Conservation (phyloP, 2,329 filamentous ascomycete genomes). For the Diaporthe sp. region DNA sequence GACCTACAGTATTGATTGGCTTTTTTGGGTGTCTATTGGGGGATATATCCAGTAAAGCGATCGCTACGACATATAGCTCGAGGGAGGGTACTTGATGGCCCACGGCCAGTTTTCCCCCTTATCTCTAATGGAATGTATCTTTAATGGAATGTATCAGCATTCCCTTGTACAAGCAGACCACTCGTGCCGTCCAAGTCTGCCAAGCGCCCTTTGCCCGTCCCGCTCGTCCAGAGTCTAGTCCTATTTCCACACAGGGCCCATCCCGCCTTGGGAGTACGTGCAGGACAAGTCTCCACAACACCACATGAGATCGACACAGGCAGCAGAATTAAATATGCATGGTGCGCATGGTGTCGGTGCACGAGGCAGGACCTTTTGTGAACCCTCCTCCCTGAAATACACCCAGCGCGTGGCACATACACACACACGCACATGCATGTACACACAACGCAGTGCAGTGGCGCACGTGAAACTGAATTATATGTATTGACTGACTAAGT, state of each 20-base stretch:
- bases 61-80: not conserved
- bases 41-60: conserved; percentile 7
- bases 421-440: not conserved
- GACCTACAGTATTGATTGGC: not conserved
- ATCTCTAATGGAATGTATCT: conserved; percentile 26
- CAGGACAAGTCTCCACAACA: not conserved
- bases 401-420: not conserved
- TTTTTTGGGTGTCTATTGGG: conserved; percentile 1
- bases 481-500: not conserved
- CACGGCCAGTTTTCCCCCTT: not conserved
- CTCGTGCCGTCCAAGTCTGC: not conserved
- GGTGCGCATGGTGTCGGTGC: not conserved
- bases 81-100: not conserved
- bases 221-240: not conserved
- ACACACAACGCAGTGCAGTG: not conserved
- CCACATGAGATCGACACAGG: conserved; percentile 29
- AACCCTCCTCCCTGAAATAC: not conserved
- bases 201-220: not conserved
- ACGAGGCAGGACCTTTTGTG: not conserved
- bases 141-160: conserved; percentile 5
- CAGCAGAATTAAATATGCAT: conserved; percentile 30
- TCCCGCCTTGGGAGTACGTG: not conserved
- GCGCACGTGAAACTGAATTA: not conserved
- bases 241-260: not conserved
- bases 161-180: not conserved